A percentile compares a stretch with the other conserved stretches of the same genome.
Evolutionary conservation across 768 basidiomycete species (phyloP).

Genomic region (Amanita rubescens): DNA sequence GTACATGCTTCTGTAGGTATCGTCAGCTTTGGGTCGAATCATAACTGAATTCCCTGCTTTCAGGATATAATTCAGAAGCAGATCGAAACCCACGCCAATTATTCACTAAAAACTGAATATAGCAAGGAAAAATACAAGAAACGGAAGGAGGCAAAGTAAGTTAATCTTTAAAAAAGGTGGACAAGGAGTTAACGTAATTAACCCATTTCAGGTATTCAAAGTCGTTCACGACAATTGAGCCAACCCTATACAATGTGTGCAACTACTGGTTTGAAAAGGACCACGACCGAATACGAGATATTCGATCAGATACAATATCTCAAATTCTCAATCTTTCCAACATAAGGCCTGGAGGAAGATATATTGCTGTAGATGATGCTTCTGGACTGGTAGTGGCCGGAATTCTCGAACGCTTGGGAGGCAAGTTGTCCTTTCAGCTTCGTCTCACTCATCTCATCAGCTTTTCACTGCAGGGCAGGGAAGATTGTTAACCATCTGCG

Average conservation of each 20-base stretch:
- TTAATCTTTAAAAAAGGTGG: background rate
- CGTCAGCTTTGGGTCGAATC: slow-evolving; percentile 6
- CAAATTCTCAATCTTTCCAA: slow-evolving; percentile 84
- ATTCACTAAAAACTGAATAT: slow-evolving; percentile 92
- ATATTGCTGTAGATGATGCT: slow-evolving; percentile 87
- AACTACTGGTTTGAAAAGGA: slow-evolving; percentile 87
- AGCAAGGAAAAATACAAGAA: slow-evolving; percentile 98
- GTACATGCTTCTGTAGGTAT: slow-evolving; percentile 61
- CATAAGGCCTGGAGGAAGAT: slow-evolving; percentile 78
- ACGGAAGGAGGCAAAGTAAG: slow-evolving; percentile 93
- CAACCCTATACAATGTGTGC: slow-evolving; percentile 81
- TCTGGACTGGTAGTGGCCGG: slow-evolving; percentile 84
- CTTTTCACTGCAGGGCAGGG: slow-evolving; percentile 53
- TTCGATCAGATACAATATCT: slow-evolving; percentile 82
- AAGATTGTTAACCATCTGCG: slow-evolving; percentile 74
- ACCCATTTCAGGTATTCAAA: slow-evolving; percentile 67
- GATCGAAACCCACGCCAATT: slow-evolving; percentile 89
- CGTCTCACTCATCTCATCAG: background rate
- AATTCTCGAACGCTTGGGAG: slow-evolving; percentile 81
- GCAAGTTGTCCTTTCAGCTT: slow-evolving; percentile 26
- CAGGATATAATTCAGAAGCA: slow-evolving; percentile 95
- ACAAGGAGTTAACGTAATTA: background rate
- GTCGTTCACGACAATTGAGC: slow-evolving; percentile 79
- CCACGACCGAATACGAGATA: slow-evolving; percentile 69
- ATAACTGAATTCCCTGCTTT: slow-evolving; percentile 9